Percentiles rank a stretch among this genome's conserved stretches.
These are phyloP conservation scores for Rutstroemia sp. DNA, from an alignment of 2,329 filamentous ascomycete species.

Conservation along the genomic window DNA sequence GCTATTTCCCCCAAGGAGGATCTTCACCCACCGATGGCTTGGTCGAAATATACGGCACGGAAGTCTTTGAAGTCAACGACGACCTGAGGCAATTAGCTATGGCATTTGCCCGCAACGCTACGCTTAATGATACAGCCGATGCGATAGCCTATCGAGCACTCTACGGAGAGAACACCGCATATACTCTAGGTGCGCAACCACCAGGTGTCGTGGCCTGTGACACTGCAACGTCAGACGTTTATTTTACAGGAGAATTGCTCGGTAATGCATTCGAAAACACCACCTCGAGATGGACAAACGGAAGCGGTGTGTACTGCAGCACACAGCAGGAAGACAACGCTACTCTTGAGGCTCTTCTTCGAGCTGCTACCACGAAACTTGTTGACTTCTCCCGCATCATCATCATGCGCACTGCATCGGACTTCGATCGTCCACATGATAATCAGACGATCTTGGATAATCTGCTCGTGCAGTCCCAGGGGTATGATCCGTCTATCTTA, in stretches of 20 bases:
- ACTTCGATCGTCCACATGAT: constrained; percentile 62
- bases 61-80: constrained; percentile 58
- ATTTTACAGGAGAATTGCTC: constrained; percentile 55
- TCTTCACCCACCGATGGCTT: constrained; percentile 46
- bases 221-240: constrained; percentile 62
- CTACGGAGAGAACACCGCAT: constrained; percentile 32
- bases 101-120: constrained; percentile 41
- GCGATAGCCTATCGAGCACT: constrained; percentile 45
- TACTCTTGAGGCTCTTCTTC: constrained; percentile 54
- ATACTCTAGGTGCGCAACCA: neutral
- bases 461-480: constrained; percentile 34
- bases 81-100: constrained; percentile 42
- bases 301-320: constrained; percentile 58
- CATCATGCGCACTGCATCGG: constrained; percentile 57
- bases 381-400: constrained; percentile 61
- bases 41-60: constrained; percentile 52
- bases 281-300: constrained; percentile 56
- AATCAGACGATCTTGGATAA: constrained; percentile 49
- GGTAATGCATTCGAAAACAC: constrained; percentile 56
- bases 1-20: constrained; percentile 59
- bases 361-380: constrained; percentile 45
- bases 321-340: constrained; percentile 67
- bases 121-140: constrained; percentile 41
- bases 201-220: constrained; percentile 48
- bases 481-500: constrained; percentile 51